Conservation (phyloP, 257 asterid species). For the Fraxinus cuspidata region DNA sequence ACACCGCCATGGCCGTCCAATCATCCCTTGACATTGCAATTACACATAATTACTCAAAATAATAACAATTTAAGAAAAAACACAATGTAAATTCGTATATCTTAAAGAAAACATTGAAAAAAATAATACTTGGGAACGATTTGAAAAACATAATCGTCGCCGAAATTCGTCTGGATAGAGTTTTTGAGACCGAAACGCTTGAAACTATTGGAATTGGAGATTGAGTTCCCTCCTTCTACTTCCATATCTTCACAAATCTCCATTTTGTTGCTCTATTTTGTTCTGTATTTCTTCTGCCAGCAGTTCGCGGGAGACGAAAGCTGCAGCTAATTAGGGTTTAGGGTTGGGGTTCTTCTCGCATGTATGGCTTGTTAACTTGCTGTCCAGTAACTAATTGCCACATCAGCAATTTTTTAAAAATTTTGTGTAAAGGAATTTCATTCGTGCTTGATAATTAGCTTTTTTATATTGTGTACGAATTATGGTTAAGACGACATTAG, state of each 20-base stretch:
- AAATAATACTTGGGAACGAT: constrained; percentile 61
- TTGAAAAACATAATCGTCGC: constrained; percentile 89
- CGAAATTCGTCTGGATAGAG: constrained; percentile 82
- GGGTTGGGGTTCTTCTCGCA: not conserved
- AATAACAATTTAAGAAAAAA: not conserved
- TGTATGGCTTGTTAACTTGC: not conserved
- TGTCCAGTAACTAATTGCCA: not conserved
- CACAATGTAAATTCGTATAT: not conserved
- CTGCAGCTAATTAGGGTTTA: not conserved
- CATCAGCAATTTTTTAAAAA: too few relatives aligned
- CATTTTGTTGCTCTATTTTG: constrained; percentile 22
- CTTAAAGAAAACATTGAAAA: not conserved
- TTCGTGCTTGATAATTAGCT: too few relatives aligned
- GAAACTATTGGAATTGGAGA: constrained; percentile 19
- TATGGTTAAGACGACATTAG: too few relatives aligned
- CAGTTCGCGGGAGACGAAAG: not conserved
- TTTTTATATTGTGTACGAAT: too few relatives aligned
- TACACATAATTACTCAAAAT: not conserved
- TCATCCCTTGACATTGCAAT: constrained; percentile 54
- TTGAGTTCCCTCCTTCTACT: constrained; percentile 48
- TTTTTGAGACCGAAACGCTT: constrained; percentile 73
- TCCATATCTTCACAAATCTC: constrained; percentile 61
- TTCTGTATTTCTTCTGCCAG: not conserved
- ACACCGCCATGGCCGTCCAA: constrained; percentile 90
- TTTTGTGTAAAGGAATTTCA: too few relatives aligned